Percentiles rank a stretch among this genome's conserved stretches.
These are phyloP conservation scores for Coprinopsis cinerea DNA, from an alignment of 768 basidiomycete species.

Conservation along the genomic window DNA sequence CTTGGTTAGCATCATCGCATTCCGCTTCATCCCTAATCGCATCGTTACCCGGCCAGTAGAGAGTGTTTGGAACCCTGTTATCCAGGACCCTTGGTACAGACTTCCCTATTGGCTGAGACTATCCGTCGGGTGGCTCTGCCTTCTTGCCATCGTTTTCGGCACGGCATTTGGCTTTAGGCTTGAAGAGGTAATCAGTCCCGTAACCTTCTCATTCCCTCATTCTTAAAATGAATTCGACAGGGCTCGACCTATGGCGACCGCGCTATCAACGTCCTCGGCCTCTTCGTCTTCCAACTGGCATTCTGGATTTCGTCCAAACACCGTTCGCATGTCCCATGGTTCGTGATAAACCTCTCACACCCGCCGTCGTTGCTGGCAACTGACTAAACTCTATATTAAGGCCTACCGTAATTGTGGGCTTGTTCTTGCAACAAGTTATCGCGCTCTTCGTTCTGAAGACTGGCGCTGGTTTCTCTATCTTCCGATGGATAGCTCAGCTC, in stretches of 20 bases:
- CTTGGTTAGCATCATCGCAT: slow-evolving; percentile 58
- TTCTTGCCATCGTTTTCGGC: slow-evolving; percentile 75
- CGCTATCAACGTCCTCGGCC: slow-evolving; percentile 75
- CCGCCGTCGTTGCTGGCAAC: background rate
- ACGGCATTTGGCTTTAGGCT: slow-evolving; percentile 81
- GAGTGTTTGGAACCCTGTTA: slow-evolving; percentile 60
- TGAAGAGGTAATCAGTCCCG: slow-evolving; percentile 45
- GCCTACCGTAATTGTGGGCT: slow-evolving; percentile 84
- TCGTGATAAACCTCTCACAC: slow-evolving; percentile 14
- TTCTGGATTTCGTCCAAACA: slow-evolving; percentile 67
- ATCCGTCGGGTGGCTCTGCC: slow-evolving; percentile 66
- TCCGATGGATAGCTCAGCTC: slow-evolving; percentile 75
- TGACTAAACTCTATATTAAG: slow-evolving; percentile 24
- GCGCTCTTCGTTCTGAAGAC: slow-evolving; percentile 89
- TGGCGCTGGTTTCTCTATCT: slow-evolving; percentile 74
- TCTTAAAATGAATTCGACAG: slow-evolving; percentile 13
- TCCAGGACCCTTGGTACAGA: slow-evolving; percentile 64
- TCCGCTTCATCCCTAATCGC: slow-evolving; percentile 76
- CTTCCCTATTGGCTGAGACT: slow-evolving; percentile 48
- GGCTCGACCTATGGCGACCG: slow-evolving; percentile 68
- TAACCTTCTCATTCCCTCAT: slow-evolving; percentile 19
- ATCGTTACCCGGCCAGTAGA: slow-evolving; percentile 66
- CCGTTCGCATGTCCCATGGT: slow-evolving; percentile 69
- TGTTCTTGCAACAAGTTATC: slow-evolving; percentile 79
- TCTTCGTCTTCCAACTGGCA: slow-evolving; percentile 71